Conservation (phyloP, 345 rosid genomes). For the Clausena lansium region DNA sequence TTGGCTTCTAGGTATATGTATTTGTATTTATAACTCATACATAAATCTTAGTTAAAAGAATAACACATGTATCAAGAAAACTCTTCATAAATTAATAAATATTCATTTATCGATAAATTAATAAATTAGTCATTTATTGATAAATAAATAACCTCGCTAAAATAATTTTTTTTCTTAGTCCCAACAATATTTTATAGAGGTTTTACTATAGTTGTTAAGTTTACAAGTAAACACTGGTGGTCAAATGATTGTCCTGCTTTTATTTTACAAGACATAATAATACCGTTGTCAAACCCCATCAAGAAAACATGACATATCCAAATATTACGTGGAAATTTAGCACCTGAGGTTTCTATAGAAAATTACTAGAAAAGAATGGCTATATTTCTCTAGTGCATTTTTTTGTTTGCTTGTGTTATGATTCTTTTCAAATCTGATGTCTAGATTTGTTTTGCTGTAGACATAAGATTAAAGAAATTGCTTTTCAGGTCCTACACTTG, state of each 20-base stretch:
- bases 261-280: conserved; percentile 62
- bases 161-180: no score
- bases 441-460: not conserved
- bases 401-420: not conserved
- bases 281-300: conserved; percentile 76
- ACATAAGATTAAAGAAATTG: conserved; percentile 6
- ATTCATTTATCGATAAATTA: no score
- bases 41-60: no score
- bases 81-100: no score
- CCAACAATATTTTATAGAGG: no score
- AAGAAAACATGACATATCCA: conserved; percentile 96
- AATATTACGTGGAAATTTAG: conserved; percentile 83
- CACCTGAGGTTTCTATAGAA: conserved; percentile 99
- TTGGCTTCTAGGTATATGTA: no score
- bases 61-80: no score
- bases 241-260: not conserved
- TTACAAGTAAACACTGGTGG: not conserved
- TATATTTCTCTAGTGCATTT: conserved; percentile 74
- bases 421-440: not conserved
- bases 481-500: conserved; percentile 90
- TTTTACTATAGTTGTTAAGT: not conserved
- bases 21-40: no score
- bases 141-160: no score
- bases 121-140: conserved; percentile 37
- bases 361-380: conserved; percentile 97